phyloP scores from a whole-genome alignment of 148 eudicot species.

The Rhododendron vialii region DNA sequence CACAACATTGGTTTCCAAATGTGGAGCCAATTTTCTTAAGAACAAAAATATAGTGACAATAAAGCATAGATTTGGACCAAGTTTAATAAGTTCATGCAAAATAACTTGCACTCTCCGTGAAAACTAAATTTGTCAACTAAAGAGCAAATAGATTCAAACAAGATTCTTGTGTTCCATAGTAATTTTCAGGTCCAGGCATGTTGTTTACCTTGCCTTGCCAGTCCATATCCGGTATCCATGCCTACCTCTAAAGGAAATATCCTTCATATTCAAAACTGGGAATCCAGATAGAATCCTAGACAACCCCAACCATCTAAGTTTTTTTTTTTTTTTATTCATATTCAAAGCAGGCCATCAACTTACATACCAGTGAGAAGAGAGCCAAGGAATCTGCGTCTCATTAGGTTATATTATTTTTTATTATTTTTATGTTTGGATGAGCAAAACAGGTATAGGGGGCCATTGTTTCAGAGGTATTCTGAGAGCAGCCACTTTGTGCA shows the following conservation, averaged over 20 bases:
- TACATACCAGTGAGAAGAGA: not conserved
- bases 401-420: not conserved
- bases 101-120: not conserved
- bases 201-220: too few relatives aligned
- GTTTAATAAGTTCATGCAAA: not conserved
- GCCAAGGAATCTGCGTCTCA: not conserved
- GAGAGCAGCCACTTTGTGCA: too few relatives aligned
- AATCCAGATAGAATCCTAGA: not conserved
- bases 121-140: not conserved
- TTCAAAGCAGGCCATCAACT: not conserved
- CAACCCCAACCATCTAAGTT: not conserved
- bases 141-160: not conserved
- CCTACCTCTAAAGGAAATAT: not conserved
- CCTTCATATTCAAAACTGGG: not conserved
- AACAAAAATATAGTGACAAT: not conserved
- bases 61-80: not conserved
- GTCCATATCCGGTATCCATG: not conserved
- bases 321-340: too few relatives aligned
- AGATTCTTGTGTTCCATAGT: not conserved
- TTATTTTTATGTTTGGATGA: not conserved
- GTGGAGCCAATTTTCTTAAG: not conserved
- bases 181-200: not conserved
- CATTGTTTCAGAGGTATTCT: too few relatives aligned
- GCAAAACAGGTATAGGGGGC: too few relatives aligned
- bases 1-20: not conserved